Percentiles rank a stretch among this genome's conserved stretches.
phyloP scores from a whole-genome alignment of 768 basidiomycete species.

The Podaxis mareebaensis region DNA sequence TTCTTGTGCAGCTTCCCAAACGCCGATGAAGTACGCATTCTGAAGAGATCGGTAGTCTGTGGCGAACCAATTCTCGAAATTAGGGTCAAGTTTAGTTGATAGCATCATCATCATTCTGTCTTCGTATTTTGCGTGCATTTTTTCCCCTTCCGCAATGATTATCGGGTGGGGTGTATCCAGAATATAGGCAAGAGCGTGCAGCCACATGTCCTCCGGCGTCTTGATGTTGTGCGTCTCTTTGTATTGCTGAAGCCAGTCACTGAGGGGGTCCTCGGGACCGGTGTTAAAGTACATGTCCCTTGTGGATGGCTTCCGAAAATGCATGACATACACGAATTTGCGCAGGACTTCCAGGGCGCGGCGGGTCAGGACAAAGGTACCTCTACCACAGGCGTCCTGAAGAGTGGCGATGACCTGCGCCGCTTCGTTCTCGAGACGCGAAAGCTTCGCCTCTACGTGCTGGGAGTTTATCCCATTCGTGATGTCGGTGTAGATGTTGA shows the following conservation, averaged over 20 bases:
- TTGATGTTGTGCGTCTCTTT: constrained; percentile 20
- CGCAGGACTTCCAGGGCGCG: constrained; percentile 23
- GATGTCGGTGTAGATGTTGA: constrained; percentile 26
- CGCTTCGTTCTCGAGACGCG: constrained; percentile 26
- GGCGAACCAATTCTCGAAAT: constrained; percentile 23
- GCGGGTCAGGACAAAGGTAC: constrained; percentile 20
- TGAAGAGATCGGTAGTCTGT: constrained; percentile 20
- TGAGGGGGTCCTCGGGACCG: constrained; percentile 19
- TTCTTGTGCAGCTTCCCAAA: constrained; percentile 28
- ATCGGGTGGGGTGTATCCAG: constrained; percentile 27
- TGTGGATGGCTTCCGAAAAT: constrained; percentile 23
- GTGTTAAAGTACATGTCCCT: constrained; percentile 24
- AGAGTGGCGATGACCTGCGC: constrained; percentile 18
- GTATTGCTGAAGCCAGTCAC: constrained; percentile 21
- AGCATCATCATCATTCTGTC: constrained; percentile 5
- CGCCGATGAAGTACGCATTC: constrained; percentile 22
- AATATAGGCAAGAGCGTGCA: constrained; percentile 25
- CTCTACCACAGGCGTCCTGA: constrained; percentile 9
- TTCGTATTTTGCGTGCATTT: constrained; percentile 12
- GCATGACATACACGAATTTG: constrained; percentile 33
- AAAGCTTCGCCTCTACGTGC: constrained; percentile 27
- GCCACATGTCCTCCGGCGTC: constrained; percentile 24
- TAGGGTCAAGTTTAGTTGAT: constrained; percentile 9
- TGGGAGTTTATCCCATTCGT: constrained; percentile 22
- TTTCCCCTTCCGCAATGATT: constrained; percentile 14